A percentile compares a stretch with the other conserved stretches of the same genome.
These are phyloP conservation scores for Lepidium africanum DNA, from an alignment of 345 rosid genomes.

Conservation along the genomic window DNA sequence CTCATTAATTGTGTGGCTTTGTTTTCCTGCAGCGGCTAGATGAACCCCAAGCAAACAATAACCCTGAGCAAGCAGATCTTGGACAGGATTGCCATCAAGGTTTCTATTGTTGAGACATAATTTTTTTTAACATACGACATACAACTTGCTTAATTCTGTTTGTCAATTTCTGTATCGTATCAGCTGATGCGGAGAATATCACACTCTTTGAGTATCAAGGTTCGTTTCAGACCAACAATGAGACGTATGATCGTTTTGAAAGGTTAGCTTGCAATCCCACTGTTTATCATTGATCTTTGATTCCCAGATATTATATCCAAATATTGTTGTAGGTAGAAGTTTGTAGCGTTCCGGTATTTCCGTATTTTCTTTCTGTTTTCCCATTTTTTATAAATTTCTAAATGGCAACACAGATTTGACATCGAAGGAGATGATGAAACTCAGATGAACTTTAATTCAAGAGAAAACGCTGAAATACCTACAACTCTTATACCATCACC, in stretches of 20 bases:
- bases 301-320: not conserved
- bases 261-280: constrained; percentile 34
- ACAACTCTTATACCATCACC: constrained; percentile 44
- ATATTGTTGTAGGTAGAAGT: not conserved
- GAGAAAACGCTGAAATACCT: constrained; percentile 44
- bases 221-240: constrained; percentile 40
- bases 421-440: constrained; percentile 61
- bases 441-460: constrained; percentile 41
- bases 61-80: constrained; percentile 35
- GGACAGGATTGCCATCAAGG: constrained; percentile 65
- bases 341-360: constrained; percentile 1
- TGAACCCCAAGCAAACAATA: constrained; percentile 26
- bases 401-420: constrained; percentile 57
- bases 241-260: constrained; percentile 49
- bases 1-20: not conserved
- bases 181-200: constrained; percentile 72
- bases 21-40: constrained; percentile 56
- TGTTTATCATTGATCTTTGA: not conserved
- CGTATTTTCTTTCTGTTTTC: not conserved
- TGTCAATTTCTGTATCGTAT: constrained; percentile 11
- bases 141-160: not conserved
- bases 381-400: not conserved
- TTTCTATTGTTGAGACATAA: constrained; percentile 17
- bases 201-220: constrained; percentile 58
- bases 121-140: not conserved